Conservation (phyloP, 352 stramenopile species). For the Pythium periplocum region DNA sequence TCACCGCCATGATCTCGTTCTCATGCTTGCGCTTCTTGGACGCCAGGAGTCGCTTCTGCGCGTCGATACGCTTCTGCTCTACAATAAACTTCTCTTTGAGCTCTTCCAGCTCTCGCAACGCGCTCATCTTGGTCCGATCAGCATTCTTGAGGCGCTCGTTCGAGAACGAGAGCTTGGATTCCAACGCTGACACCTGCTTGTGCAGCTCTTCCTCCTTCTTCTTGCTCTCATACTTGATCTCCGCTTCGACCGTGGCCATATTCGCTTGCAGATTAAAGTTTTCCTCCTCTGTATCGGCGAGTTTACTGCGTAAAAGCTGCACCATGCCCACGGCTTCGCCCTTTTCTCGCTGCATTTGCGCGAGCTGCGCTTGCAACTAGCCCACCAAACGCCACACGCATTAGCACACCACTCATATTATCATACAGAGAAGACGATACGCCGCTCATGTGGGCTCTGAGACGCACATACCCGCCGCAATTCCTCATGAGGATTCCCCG, state of each 20-base stretch:
- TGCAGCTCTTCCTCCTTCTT: conserved; percentile 38
- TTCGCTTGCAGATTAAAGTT: conserved; percentile 57
- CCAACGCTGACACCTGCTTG: conserved; percentile 37
- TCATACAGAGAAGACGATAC: too few relatives aligned
- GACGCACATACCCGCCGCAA: conserved; percentile 11
- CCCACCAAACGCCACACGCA: too few relatives aligned
- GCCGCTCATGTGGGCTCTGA: too few relatives aligned
- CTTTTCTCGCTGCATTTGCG: conserved; percentile 42
- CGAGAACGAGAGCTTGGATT: conserved; percentile 54
- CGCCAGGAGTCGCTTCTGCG: conserved; percentile 56
- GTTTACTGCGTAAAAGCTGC: conserved; percentile 39
- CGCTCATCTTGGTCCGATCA: conserved; percentile 46
- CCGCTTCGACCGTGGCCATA: conserved; percentile 45
- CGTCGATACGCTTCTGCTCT: conserved; percentile 60
- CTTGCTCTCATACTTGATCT: conserved; percentile 35
- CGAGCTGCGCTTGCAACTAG: conserved; percentile 28
- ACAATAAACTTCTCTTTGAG: conserved; percentile 49
- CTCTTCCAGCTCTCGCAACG: conserved; percentile 46
- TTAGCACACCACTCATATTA: too few relatives aligned
- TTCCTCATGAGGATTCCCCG: conserved; percentile 9
- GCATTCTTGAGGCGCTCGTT: conserved; percentile 47
- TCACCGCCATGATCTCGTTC: conserved; percentile 37
- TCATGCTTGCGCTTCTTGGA: conserved; percentile 62
- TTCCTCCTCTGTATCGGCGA: conserved; percentile 46
- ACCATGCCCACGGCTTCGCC: conserved; percentile 48